Base-by-base conservation (phyloP, 257 asterid species). In the Ophiorrhiza pumila region DNA sequence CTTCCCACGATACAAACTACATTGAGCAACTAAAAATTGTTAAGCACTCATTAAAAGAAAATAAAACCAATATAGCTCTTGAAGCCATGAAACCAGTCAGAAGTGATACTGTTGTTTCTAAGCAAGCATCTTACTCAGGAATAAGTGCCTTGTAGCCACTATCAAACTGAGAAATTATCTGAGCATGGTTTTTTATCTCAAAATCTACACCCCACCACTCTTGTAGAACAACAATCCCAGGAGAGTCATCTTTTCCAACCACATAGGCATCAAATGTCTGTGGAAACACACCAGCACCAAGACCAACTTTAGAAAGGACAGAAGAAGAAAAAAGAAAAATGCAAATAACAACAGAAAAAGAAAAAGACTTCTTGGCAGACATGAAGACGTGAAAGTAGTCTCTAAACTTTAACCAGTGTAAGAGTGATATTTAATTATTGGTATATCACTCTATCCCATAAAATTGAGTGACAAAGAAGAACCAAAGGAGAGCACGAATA, bases 121-220 rank as follows among this genome's bases (percentile, higher is more conserved):
- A 10, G 4, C 52, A 65, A 50, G 60, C 11, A 73, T 83, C 96
- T 84, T 88, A 94, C 99, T 95, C 99, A 0, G 99, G 98, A 73
- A 95, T 95, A 65, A 95, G 86, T 46, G 98, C 88, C 80, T 87
- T 95, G 65, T 87, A 95, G 72, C 98, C 99, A 6, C 82, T 73
- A 75, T 83, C 92, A 67, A 95, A 89, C 80, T 89, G 92, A 59
- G 96, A 82, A 73, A 95, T 92, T 72, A 86, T 95, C 82, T 83
- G 79, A n/a, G 99, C 99, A 32, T 95, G 98, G 87, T 95, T 95
- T 84, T 92, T 95, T 61, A 95, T 85, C 91, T 95, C 98, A 78
- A 80, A 95, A 81, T 95, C 99, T 59, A 95, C 94, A 68, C 98
- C 99, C 97, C 98, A 95, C 99, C 98, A 95, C 77, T 95, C 99